A percentile compares a stretch with the other conserved stretches of the same genome.
Evolutionary conservation across 1,139 yeast genomes (phyloP).

Genomic region (Geotrichum carabidarum): DNA sequence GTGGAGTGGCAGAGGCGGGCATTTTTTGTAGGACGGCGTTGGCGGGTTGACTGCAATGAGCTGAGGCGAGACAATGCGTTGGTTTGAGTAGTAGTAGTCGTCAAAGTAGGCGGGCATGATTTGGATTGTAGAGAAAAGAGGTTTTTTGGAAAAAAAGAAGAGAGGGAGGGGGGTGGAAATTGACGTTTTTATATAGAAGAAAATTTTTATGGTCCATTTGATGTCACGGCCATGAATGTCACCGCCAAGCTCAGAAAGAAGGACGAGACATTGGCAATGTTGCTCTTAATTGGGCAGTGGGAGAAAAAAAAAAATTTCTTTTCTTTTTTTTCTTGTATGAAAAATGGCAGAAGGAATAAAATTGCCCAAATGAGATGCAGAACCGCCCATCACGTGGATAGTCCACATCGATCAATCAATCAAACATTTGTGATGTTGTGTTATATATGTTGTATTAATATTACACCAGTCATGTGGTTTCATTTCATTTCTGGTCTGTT

Average conservation of each 20-base stretch:
- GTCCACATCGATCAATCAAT: neutral
- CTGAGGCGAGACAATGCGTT: neutral
- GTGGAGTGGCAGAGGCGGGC: neutral
- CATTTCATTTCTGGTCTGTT: no score
- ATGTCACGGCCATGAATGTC: no score
- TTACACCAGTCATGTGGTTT: no score
- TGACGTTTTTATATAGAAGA: slow-evolving; percentile 1
- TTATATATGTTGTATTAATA: no score
- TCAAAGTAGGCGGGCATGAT: slow-evolving; percentile 4
- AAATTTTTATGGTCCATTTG: no score
- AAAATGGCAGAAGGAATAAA: neutral
- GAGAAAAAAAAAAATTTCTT: no score
- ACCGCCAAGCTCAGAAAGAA: no score
- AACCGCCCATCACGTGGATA: slow-evolving; percentile 1
- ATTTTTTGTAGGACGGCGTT: neutral
- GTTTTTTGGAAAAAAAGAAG: slow-evolving; percentile 2
- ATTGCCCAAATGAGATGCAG: neutral
- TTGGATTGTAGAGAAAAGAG: neutral
- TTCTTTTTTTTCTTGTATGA: neutral
- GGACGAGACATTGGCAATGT: no score
- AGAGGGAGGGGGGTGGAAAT: neutral
- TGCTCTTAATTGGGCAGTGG: no score
- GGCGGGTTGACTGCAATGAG: neutral
- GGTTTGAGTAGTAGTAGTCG: neutral
- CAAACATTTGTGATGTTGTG: neutral